Conservation (phyloP, 441 rosid genomes). For the Syzygium syzygioides region DNA sequence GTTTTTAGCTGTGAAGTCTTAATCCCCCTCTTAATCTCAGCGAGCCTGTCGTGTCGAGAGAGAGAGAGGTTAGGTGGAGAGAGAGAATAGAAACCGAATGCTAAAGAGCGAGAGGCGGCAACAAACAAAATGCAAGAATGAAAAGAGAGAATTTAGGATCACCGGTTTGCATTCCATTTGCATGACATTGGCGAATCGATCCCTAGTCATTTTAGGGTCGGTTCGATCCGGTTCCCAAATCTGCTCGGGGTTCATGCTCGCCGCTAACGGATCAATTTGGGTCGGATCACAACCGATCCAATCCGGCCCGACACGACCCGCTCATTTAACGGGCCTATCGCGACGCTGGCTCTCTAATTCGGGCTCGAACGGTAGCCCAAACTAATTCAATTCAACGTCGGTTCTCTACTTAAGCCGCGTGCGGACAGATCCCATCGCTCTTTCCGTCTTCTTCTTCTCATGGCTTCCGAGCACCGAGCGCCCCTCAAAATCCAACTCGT, state of each 20-base stretch:
- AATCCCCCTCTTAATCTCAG: not conserved
- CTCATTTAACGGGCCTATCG: not conserved
- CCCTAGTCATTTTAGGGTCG: too few relatives aligned
- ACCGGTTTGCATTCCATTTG: too few relatives aligned
- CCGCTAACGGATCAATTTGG: not conserved
- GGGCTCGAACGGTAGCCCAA: not conserved
- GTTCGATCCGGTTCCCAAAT: rapidly evolving
- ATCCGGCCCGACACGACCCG: rapidly evolving
- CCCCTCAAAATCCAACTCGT: slow-evolving; percentile 37
- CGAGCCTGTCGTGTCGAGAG: not conserved
- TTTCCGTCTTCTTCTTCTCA: slow-evolving; percentile 23
- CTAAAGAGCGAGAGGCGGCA: not conserved
- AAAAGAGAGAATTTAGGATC: not conserved
- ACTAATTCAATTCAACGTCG: not conserved
- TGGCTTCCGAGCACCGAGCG: slow-evolving; percentile 14
- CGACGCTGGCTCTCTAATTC: not conserved
- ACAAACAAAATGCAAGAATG: not conserved
- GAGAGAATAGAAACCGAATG: not conserved
- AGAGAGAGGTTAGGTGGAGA: too few relatives aligned
- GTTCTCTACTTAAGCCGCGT: not conserved
- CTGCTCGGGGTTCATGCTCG: rapidly evolving
- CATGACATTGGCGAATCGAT: too few relatives aligned
- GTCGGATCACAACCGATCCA: rapidly evolving
- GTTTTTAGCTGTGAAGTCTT: not conserved
- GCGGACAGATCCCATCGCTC: not conserved